These are phyloP conservation scores for Eucalyptus cloeziana DNA, from an alignment of 345 rosid species.

Conservation along the genomic window DNA sequence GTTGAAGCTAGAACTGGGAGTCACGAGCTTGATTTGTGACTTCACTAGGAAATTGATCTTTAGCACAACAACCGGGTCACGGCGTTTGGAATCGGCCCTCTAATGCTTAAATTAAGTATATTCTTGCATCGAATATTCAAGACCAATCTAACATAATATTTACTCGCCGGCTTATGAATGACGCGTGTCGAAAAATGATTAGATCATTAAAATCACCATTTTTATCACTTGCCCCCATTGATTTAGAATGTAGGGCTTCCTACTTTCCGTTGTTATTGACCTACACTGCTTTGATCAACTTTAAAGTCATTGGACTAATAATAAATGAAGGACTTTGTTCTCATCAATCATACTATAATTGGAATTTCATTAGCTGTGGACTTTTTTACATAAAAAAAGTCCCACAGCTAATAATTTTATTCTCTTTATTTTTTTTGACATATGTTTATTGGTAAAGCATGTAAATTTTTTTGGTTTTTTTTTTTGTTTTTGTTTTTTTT, in stretches of 20 bases:
- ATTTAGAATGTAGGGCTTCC: neutral
- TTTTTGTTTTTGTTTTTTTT: too few species aligned
- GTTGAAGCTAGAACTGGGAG: neutral
- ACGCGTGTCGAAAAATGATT: neutral
- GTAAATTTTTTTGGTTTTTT: neutral
- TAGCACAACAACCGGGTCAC: neutral
- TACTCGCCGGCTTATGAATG: neutral
- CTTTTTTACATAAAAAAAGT: neutral
- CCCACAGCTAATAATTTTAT: neutral
- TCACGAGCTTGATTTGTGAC: neutral
- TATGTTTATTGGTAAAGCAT: neutral
- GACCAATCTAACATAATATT: neutral
- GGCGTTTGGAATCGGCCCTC: neutral
- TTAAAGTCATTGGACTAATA: neutral
- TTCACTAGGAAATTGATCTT: neutral
- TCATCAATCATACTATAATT: neutral
- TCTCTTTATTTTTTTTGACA: neutral
- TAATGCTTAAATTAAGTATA: neutral
- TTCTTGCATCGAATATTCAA: neutral
- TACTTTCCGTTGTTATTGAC: neutral
- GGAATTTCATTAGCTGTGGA: neutral
- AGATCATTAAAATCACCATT: neutral
- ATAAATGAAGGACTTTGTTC: neutral
- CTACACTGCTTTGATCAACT: neutral
- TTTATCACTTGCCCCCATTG: neutral